These are phyloP conservation scores for Knoxia roxburghii DNA, from an alignment of 257 asterid species.

Conservation along the genomic window DNA sequence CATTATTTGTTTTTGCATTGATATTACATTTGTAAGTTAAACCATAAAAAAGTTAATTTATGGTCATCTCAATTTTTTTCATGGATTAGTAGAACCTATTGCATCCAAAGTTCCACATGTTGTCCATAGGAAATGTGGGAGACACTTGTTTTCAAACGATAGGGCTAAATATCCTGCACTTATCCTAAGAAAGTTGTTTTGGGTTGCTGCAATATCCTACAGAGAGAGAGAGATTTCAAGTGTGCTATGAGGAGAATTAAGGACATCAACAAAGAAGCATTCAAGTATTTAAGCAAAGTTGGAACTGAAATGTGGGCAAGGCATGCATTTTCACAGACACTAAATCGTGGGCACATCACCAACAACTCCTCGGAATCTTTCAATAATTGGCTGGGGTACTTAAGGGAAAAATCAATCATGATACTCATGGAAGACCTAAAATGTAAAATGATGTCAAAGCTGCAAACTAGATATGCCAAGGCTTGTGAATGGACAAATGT, in stretches of 20 bases:
- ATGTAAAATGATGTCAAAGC: neutral
- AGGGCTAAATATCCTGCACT: neutral
- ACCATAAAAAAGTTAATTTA: too few species aligned
- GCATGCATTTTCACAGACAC: neutral
- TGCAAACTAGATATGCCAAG: neutral
- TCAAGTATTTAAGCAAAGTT: neutral
- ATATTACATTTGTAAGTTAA: too few species aligned
- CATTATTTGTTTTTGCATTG: neutral
- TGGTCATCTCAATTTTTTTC: too few species aligned
- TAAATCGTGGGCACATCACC: neutral
- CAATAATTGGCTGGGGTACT: neutral
- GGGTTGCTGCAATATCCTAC: neutral
- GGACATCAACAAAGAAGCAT: neutral
- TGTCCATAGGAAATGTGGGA: neutral
- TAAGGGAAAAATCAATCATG: neutral
- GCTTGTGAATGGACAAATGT: neutral
- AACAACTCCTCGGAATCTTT: neutral
- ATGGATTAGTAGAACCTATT: neutral
- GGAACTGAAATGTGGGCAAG: neutral
- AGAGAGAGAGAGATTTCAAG: neutral
- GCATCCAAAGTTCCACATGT: neutral
- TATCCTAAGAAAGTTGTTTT: neutral
- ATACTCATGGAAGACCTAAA: neutral
- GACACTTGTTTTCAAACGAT: neutral
- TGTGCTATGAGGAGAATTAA: neutral